Percentiles rank a stretch among this genome's conserved stretches.
These are phyloP conservation scores for Magnaporthales sp. DNA, from an alignment of 2,329 filamentous ascomycete genomes.

Conservation along the genomic window DNA sequence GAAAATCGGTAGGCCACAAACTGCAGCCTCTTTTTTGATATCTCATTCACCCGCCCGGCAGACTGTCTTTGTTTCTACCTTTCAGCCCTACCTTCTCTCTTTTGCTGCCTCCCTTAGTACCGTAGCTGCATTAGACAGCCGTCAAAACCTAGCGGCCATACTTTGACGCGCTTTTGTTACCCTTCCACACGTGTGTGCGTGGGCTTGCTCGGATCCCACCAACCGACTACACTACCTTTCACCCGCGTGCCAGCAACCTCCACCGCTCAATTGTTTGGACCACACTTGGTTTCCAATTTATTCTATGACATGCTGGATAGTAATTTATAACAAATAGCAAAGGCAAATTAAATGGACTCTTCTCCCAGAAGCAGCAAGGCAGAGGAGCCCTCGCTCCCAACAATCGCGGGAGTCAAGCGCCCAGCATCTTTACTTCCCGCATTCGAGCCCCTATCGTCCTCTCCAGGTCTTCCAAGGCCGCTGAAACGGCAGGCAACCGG, in stretches of 20 bases:
- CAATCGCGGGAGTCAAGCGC: conserved; percentile 44
- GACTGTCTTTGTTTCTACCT: neutral
- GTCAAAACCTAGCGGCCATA: neutral
- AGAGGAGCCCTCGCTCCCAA: conserved; percentile 26
- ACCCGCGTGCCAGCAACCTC: neutral
- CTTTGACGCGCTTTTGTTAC: neutral
- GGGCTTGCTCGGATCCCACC: neutral
- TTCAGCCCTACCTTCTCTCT: neutral
- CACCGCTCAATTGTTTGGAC: neutral
- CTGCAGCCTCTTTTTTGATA: neutral
- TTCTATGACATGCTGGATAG: neutral
- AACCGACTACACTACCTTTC: neutral
- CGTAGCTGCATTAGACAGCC: neutral
- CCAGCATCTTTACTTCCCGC: conserved; percentile 63
- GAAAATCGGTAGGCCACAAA: neutral
- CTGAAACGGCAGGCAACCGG: conserved; percentile 55
- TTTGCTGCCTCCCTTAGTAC: neutral
- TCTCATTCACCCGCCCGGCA: neutral
- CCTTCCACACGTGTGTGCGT: neutral
- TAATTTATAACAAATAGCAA: neutral
- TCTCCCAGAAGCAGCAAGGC: conserved; percentile 22
- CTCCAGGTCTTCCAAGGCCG: conserved; percentile 60
- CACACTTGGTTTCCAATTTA: neutral
- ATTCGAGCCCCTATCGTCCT: conserved; percentile 74
- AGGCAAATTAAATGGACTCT: conserved; percentile 27